Base-by-base conservation (phyloP, 148 eudicot genomes). In the Chenopodium berlandieri region DNA sequence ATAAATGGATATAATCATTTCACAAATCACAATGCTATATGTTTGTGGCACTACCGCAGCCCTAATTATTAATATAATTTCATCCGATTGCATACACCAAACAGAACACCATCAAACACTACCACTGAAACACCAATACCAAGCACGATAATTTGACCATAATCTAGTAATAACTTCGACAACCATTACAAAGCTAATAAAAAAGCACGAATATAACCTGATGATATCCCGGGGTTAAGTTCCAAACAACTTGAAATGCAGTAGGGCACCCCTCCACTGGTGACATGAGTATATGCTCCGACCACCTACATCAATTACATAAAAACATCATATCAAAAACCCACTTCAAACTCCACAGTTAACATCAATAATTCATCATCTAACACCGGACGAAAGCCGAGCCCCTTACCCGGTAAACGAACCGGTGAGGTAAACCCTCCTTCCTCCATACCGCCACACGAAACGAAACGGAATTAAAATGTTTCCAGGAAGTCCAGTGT, bases 241-340 rank as follows among this genome's bases (percentile, higher is more conserved):
- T 88, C 84, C 87, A 89, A 52, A 89, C 82, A 85, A 84, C 90
- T 84, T 92, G 91, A 85, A 92, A 92, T 14, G 81, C 87, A 10
- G 89, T 86, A 19, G 95, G 93, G 81, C 89, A 85, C 32, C 95
- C 95, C 86, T 92, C 95, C 85, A 90, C 82, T 3, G 95, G 93
- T 11, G 91, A 86, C 95, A 92, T 90, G n/a, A 77, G 82, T 75
- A 90, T 81, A 81, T 80, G 87, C 75, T 92, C 90, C 16, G 86
- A 80, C 95, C 95, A 90, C 85, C 95, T 88, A 83, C 77, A 37
- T 72, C 83, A 47, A 73, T 73, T 4, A 48, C 8, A 73, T 1
- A 62, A 71, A 73, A 25, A 31, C 22, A 20, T 75, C 20, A 80
- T 27, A 72, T 47, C 31, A 34, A 63, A 14, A 58, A 65, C 32